Percentiles rank a stretch among this genome's conserved stretches.
Evolutionary conservation across 2,329 filamentous ascomycete species (phyloP).

Genomic region (Aspergillus sp.): DNA sequence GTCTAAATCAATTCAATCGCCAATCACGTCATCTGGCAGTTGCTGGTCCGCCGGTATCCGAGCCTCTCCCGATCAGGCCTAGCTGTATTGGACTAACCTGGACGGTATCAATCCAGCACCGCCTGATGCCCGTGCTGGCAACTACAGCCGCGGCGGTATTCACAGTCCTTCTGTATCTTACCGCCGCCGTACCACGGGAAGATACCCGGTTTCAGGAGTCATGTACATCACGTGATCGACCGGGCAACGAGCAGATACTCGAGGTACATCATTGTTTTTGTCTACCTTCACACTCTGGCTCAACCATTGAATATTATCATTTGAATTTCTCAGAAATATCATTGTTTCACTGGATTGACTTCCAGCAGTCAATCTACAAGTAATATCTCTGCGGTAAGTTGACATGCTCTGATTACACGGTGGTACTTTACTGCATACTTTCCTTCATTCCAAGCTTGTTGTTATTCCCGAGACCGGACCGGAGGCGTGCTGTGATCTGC

Average conservation of each 20-base stretch:
- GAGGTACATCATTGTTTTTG: not conserved
- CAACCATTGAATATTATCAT: not conserved
- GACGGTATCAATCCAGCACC: not conserved
- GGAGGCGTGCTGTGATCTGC: slow-evolving; percentile 16
- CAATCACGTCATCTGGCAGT: slow-evolving; percentile 1
- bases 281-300: not conserved
- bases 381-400: not conserved
- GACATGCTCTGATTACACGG: too few species aligned
- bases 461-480: slow-evolving; percentile 16
- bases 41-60: slow-evolving; percentile 7
- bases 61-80: not conserved
- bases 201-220: slow-evolving; percentile 1
- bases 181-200: not conserved
- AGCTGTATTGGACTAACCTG: too few species aligned
- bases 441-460: not conserved
- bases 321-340: not conserved
- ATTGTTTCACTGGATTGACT: not conserved
- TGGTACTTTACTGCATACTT: not conserved
- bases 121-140: not conserved
- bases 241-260: not conserved
- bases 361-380: too few species aligned
- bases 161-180: not conserved
- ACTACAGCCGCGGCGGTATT: not conserved
- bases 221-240: not conserved
- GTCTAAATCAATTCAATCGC: not conserved